These are phyloP conservation scores for Shiraia sp. DNA, from an alignment of 2,329 filamentous ascomycete species.

Conservation along the genomic window DNA sequence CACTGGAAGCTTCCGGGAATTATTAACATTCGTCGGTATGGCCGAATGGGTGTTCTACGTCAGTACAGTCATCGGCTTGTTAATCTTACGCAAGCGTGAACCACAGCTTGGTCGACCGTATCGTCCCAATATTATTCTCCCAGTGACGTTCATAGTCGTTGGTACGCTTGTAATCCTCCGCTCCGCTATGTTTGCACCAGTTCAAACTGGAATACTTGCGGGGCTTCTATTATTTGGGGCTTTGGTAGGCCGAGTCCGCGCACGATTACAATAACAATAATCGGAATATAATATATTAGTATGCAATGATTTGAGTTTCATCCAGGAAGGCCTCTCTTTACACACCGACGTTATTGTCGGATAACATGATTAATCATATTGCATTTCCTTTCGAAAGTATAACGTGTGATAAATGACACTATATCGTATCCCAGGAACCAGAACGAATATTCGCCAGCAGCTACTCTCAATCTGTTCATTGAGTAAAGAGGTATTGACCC, in stretches of 20 bases:
- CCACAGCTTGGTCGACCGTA: conserved; percentile 61
- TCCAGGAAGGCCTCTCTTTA: too few species aligned
- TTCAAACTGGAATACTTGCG: conserved; percentile 58
- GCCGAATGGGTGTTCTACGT: conserved; percentile 65
- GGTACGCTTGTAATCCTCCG: conserved; percentile 64
- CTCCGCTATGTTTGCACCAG: conserved; percentile 62
- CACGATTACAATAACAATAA: conserved; percentile 10
- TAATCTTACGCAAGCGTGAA: conserved; percentile 61
- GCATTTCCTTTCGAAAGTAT: too few species aligned
- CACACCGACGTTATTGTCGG: too few species aligned
- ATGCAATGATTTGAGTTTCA: too few species aligned
- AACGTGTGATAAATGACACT: too few species aligned
- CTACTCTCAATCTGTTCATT: too few species aligned
- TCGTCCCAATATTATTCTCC: conserved; percentile 56
- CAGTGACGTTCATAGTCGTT: conserved; percentile 58
- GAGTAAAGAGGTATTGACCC: too few species aligned
- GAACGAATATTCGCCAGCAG: too few species aligned
- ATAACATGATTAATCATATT: too few species aligned
- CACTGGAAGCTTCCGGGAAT: conserved; percentile 63
- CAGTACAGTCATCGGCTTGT: conserved; percentile 62
- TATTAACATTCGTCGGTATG: conserved; percentile 57
- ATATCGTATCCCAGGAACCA: too few species aligned
- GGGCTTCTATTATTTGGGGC: conserved; percentile 57
- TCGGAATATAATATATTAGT: too few species aligned
- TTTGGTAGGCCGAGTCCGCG: conserved; percentile 37